Base-by-base conservation (phyloP, 345 rosid genomes). In the Draba incana region DNA sequence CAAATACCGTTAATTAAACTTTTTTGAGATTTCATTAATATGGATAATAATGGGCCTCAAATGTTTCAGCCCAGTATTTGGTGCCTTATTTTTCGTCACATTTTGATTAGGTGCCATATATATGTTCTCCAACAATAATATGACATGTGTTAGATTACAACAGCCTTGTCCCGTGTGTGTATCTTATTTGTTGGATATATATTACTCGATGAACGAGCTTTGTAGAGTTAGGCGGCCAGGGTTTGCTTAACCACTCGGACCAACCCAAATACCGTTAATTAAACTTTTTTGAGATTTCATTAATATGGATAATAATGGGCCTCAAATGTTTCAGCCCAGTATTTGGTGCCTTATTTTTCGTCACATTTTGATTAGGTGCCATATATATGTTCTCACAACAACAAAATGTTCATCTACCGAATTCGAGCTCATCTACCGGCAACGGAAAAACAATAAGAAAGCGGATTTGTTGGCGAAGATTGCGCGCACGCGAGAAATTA, bases 171-270 rank as follows among this genome's bases (percentile, higher is more conserved):
- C n/a, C n/a, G n/a, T n/a, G n/a, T n/a, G n/a, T 20, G 20, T 20
- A 20, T 20, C 20, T 20, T 20, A 20, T 20, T 20, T 20, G 20
- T 20, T 20, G 20, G 20, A 20, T 20, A 20, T 46, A 11, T 15
- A 4, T 2, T 8, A 24, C 5, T 37, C 15, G 1, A 0, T 63
- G 57, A 42, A 31, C 25, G 2, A 35, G 47, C 47, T 14, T 20
- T 25, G 42, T 4, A 62, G 43, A 44, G 24, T 35, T 31, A 31
- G 25, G 20, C 12, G 25, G 20, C 12, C 14, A 33, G 43, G 4
- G 42, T 35, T 62, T 42, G 75, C 23, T 46, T 45, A 71, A 63
- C 76, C 2, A 71, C 64, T 57, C 8, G 35, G 15, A 45, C 64
- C 31, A 55, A 70, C 68, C 57, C 0, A 65, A 23, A 3, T 15